Base-by-base conservation (phyloP, 192 early-diverging fungal genomes). In the Coemansia sp. region DNA sequence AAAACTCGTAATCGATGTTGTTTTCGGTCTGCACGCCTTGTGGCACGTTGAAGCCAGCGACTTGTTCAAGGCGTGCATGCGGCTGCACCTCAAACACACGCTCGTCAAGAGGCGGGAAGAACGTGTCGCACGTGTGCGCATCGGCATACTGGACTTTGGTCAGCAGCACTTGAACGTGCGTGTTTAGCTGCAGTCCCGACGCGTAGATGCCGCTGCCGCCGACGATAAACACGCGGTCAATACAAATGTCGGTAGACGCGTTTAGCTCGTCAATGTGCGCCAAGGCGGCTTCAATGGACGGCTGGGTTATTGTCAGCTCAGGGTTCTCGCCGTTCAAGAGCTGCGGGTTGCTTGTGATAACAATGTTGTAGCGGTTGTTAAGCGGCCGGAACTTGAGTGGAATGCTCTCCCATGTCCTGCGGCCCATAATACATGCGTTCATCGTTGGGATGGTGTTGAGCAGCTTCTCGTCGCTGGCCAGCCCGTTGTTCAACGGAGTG, bases 361-460 rank as follows among this genome's bases (percentile, higher is more conserved):
- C 88, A 29, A 99, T 81, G 78, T 97, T 99, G 59, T 92, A 75
- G 51, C 97, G 83, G 48, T 78, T 61, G 10, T 64, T 59, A n/a
- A 99, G 75, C 8, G 97, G 97, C 45, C 90, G 79, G 65, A 88
- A 93, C 54, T 86, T 88, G 6, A 54, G 49, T 3, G 97, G 97
- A 49, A 99, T 92, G 3, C 90, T 92, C 65, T 95, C 92, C 94
- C 95, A 99, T 18, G 94, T 96, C 19, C 80, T 75, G 47, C 94
- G 85, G 47, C 97, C 97, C 93, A 99, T 94, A 65, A 99, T 91
- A 47, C 93, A 90, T 1, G 88, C 90, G 72, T 98, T 98, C 64
- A 75, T 74, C 7, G 37, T 26, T 10, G 52, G 54, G 18, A 51
- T 13, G 13, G 6, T 8, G 18, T 58, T 22, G 32, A 23, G 6